A percentile compares a stretch with the other conserved stretches of the same genome.
These are phyloP conservation scores for Tolypocladium ophioglossoides DNA, from an alignment of 2,329 filamentous ascomycete genomes.

Conservation along the genomic window DNA sequence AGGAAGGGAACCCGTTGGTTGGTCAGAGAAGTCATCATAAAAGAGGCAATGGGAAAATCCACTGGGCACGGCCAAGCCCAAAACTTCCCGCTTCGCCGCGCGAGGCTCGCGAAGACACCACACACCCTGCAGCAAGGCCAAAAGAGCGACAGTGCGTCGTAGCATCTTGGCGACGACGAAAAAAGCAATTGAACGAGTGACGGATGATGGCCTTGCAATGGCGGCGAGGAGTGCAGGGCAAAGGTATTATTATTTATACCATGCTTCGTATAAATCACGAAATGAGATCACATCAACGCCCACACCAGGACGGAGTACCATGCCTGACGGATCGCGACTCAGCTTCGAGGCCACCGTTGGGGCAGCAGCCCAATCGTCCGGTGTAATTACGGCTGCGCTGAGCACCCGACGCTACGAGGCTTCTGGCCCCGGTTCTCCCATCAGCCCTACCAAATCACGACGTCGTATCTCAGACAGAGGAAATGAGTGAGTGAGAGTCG, in stretches of 20 bases:
- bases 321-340: background rate
- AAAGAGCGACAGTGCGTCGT: background rate
- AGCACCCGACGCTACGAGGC: background rate
- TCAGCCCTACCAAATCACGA: background rate
- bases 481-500: background rate
- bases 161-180: background rate
- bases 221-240: background rate
- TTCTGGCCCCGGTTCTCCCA: background rate
- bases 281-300: background rate
- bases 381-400: no score
- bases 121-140: background rate
- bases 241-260: background rate
- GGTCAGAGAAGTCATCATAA: constrained; percentile 16
- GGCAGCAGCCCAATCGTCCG: background rate
- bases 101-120: background rate
- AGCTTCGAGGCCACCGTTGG: background rate
- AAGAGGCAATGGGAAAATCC: constrained; percentile 14
- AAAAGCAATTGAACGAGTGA: background rate
- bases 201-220: background rate
- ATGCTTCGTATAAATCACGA: no score
- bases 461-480: background rate
- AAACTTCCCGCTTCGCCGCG: background rate
- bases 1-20: constrained; percentile 12
- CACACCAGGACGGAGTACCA: background rate
- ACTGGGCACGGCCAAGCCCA: background rate